Base-by-base conservation (phyloP, 345 rosid species). In the Raphanus raphanistrum region DNA sequence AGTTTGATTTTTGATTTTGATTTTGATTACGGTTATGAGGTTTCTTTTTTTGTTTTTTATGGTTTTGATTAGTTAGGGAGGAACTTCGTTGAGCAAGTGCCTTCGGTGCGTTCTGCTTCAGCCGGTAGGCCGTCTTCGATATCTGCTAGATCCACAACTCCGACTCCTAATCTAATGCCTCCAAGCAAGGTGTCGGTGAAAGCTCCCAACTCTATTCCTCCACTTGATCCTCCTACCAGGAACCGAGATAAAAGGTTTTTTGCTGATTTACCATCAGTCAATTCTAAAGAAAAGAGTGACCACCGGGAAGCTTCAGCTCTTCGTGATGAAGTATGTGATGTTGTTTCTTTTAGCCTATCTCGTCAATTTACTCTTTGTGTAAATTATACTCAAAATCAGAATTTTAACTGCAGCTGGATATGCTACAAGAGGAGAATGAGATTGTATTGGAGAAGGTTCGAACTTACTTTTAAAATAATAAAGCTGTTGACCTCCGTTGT, bases 361-460 rank as follows among this genome's bases (percentile, higher is more conserved):
- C 4, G 58, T 73, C 59, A 35, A 48, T 25, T n/a, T 45, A 21
- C 5, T 5, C 12, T 78, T n/a, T 32, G 16, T 28, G 32, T 41
- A 25, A 55, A 54, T 3, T 55, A 29, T 21, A 15, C 35, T 74
- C 32, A 55, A 32, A 54, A 10, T 63, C 12, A 9, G 3, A 43
- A 28, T 66, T 62, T 72, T 66, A 57, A 73, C 64, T 85, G 86
- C 93, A 95, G 98, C 93, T 93, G 82, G 99, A 96, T 77, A 91
- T 93, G 96, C 83, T 93, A 77, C 96, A 87, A 86, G 92, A 90
- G 75, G 99, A 96, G 87, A 91, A 96, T 82, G 97, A 96, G 73
- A 62, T 21, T 68, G 79, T 89, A 71, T 79, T 89, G 55, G 87
- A 89, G 26, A 90, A 90, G 96, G 96, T 90, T 81, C 57, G 71